Percentiles rank a stretch among this genome's conserved stretches.
Conservation (phyloP, 2,329 filamentous ascomycete genomes). For the Xylariales sp. region DNA sequence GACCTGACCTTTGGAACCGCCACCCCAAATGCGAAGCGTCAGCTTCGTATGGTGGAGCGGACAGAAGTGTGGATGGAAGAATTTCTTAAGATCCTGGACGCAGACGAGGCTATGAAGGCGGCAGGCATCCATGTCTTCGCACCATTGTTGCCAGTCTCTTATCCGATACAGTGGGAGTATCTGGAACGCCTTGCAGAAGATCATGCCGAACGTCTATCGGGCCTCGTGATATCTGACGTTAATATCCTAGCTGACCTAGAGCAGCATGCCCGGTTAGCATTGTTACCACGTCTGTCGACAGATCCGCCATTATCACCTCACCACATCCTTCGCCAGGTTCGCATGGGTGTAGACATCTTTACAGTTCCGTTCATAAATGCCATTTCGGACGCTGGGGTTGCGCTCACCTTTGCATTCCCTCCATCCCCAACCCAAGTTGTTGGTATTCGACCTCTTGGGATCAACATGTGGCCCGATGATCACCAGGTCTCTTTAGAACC, state of each 20-base stretch:
- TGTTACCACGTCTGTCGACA: conserved; percentile 71
- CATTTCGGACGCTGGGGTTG: conserved; percentile 79
- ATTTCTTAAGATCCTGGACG: conserved; percentile 47
- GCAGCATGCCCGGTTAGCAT: conserved; percentile 45
- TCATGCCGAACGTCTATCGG: conserved; percentile 52
- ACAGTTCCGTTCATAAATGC: conserved; percentile 69
- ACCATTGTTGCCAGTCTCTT: conserved; percentile 69
- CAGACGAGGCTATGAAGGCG: conserved; percentile 24
- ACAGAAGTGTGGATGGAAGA: conserved; percentile 78
- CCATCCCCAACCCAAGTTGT: conserved; percentile 22
- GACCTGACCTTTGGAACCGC: conserved; percentile 58
- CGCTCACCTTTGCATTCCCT: conserved; percentile 74
- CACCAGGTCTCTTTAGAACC: conserved; percentile 61
- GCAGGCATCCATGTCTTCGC: conserved; percentile 48
- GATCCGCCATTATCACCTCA: conserved; percentile 53
- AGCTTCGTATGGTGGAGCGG: conserved; percentile 77
- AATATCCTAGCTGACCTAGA: conserved; percentile 64
- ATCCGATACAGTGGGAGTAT: conserved; percentile 74
- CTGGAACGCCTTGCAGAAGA: conserved; percentile 66
- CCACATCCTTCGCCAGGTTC: conserved; percentile 75
- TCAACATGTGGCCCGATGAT: conserved; percentile 68
- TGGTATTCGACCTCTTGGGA: conserved; percentile 52
- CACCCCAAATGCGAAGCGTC: conserved; percentile 62
- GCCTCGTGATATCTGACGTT: conserved; percentile 75
- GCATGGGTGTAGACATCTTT: conserved; percentile 75